Conservation (phyloP, 768 basidiomycete species). For the Suillus placidus region DNA sequence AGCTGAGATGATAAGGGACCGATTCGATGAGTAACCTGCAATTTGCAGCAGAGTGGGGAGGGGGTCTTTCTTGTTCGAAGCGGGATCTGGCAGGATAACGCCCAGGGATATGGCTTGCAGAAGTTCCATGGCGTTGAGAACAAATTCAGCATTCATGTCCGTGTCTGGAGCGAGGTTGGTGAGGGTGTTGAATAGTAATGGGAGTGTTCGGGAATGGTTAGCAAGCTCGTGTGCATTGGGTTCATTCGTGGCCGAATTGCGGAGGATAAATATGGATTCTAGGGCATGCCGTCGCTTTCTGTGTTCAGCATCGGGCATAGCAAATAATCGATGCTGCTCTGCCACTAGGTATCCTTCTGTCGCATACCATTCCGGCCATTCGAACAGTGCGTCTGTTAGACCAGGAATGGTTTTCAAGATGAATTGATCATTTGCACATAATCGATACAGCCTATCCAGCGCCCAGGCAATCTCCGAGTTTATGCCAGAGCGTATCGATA, state of each 20-base stretch:
- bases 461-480: constrained; percentile 86
- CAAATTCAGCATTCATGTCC: constrained; percentile 74
- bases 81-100: constrained; percentile 40
- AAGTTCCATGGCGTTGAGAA: constrained; percentile 72
- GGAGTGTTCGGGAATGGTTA: constrained; percentile 60
- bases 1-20: constrained; percentile 72
- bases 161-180: constrained; percentile 57
- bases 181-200: constrained; percentile 67
- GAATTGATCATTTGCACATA: constrained; percentile 82
- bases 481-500: constrained; percentile 84
- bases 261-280: constrained; percentile 82
- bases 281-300: constrained; percentile 74
- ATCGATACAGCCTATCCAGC: constrained; percentile 79
- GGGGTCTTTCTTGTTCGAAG: constrained; percentile 48
- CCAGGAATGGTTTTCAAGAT: constrained; percentile 72
- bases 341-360: constrained; percentile 56
- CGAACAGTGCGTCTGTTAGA: constrained; percentile 80
- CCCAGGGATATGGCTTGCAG: constrained; percentile 61
- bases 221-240: constrained; percentile 65
- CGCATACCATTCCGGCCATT: constrained; percentile 87
- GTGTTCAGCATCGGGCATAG: constrained; percentile 50
- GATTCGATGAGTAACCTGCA: constrained; percentile 61
- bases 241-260: constrained; percentile 80
- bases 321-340: constrained; percentile 54
- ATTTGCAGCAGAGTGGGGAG: constrained; percentile 59